Evolutionary conservation across 441 rosid genomes (phyloP).

Genomic region (Adansonia gregorii): DNA sequence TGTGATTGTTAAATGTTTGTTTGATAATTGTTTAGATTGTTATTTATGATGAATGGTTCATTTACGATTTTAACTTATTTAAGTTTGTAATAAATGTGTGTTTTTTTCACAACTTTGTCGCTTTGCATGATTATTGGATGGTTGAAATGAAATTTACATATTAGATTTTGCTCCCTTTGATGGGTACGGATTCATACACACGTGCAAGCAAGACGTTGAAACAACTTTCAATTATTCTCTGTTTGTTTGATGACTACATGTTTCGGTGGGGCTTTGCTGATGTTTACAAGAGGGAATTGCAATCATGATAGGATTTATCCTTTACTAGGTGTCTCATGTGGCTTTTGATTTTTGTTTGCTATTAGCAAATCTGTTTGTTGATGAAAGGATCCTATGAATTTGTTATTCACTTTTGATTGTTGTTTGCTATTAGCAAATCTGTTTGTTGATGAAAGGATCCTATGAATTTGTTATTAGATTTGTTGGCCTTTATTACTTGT

Average conservation of each 20-base stretch:
- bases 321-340: not conserved
- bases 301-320: not conserved
- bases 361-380: not conserved
- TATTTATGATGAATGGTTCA: not conserved
- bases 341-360: constrained; percentile 1
- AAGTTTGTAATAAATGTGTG: constrained; percentile 13
- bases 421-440: not conserved
- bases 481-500: not conserved
- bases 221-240: not conserved
- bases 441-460: not conserved
- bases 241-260: not conserved
- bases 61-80: not conserved
- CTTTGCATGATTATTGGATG: not conserved
- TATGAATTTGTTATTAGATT: not conserved
- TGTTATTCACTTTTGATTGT: not conserved
- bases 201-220: not conserved
- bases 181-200: not conserved
- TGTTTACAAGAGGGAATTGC: not conserved
- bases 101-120: not conserved
- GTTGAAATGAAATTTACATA: not conserved
- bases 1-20: not conserved
- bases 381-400: not conserved
- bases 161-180: not conserved
- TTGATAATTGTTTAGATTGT: constrained; percentile 5
- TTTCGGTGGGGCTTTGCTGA: not conserved